phyloP scores from a whole-genome alignment of 495 filamentous ascomycete species.

The Astrothelium macrocarpum region DNA sequence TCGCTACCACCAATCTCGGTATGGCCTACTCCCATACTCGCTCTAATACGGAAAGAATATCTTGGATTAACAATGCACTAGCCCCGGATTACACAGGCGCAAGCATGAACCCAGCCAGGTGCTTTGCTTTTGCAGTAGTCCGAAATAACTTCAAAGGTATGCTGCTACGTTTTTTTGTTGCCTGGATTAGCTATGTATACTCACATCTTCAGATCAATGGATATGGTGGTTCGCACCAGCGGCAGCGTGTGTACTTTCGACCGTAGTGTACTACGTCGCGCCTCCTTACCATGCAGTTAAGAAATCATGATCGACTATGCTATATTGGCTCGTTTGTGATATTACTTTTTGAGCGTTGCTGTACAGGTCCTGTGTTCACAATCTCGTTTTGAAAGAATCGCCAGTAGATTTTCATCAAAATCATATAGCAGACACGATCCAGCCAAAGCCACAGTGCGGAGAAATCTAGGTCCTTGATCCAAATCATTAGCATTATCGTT shows the following conservation, averaged over 20 bases:
- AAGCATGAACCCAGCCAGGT: not conserved
- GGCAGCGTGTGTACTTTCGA: not conserved
- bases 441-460: too few relatives aligned
- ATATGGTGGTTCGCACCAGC: conserved; percentile 1
- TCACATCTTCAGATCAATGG: not conserved
- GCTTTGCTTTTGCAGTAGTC: not conserved
- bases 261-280: not conserved
- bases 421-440: too few relatives aligned
- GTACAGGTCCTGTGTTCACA: too few relatives aligned
- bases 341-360: too few relatives aligned
- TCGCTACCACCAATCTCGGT: not conserved
- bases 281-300: not conserved
- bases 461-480: too few relatives aligned
- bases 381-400: too few relatives aligned
- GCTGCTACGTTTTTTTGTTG: not conserved
- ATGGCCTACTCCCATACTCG: not conserved
- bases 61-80: not conserved
- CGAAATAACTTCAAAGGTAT: not conserved
- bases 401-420: too few relatives aligned
- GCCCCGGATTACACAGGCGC: not conserved
- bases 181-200: not conserved
- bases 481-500: too few relatives aligned
- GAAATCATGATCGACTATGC: not conserved
- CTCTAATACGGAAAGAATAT: not conserved
- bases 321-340: too few relatives aligned